Evolutionary conservation across 2,329 filamentous ascomycete genomes (phyloP), one percentile per base, ranked within the genome.

Genomic region (Fusarium multiceps): DNA sequence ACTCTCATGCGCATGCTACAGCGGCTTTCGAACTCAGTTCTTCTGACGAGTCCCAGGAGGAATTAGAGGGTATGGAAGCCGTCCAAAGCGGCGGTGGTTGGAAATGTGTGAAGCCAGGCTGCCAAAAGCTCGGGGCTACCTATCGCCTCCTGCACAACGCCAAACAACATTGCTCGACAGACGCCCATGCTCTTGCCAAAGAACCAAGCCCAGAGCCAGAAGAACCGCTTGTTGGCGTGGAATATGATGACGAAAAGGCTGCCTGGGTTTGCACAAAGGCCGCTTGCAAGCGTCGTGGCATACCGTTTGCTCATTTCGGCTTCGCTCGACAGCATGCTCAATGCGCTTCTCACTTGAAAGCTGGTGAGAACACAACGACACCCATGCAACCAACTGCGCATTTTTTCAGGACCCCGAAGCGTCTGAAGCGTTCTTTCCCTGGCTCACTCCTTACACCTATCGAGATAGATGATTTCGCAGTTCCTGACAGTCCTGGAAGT

Each of bases 401-500:
- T 8, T 23, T 25, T 1, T 51, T 56, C 10, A 23, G 46, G 4
- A 68, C 70, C 2, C 61, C 72, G 2, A 48, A 40, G 2, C 49
- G 34, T 18, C 12, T 12, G 12, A 53, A 27, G 13, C 49, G 12
- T 7, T 42, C 34, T 18, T 27, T n/a, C 40, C 1, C 20, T 8
- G 3, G 23, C 18, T 2, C 32, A 28, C 37, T 68, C 1, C 28
- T 61, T 1, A 69, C 70, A 1, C 70, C 70, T 1, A 54, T 64
- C 7, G 57, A 72, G 3, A 32, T 56, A 1, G 40, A 42, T 3
- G 25, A 16, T 7, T 32, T 42, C 3, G 21, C 49, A 1, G 50
- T 37, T 4, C 21, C 27, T 6, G 20, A 13, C 13, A 72, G 25
- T 1, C 72, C 68, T 1, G 27, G 18, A 7, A 74, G 71, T n/a